Evolutionary conservation across 129 eudicot species (phyloP).

Genomic region (Escallonia herrerae): DNA sequence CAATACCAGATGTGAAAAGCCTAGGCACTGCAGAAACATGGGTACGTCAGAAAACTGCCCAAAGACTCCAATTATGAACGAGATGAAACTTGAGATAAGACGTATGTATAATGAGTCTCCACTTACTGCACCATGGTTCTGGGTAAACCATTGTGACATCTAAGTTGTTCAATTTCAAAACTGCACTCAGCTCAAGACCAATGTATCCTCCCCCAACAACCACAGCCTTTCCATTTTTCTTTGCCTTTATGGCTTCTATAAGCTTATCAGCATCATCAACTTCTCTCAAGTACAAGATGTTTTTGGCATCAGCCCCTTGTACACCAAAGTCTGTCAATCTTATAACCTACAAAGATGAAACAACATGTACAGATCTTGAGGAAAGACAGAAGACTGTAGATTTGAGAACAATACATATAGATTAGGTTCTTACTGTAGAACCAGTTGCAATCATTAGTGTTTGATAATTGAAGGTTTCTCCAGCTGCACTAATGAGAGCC

Average conservation of each 20-base stretch:
- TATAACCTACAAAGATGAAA: conserved; percentile 52
- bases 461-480: conserved; percentile 50
- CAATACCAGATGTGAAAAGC: conserved; percentile 84
- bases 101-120: conserved; percentile 13
- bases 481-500: conserved; percentile 57
- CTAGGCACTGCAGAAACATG: conserved; percentile 76
- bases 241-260: conserved; percentile 77
- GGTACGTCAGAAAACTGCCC: too few species aligned
- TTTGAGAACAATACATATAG: background rate
- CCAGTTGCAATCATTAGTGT: conserved; percentile 81
- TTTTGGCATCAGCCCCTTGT: conserved; percentile 94
- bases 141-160: conserved; percentile 97
- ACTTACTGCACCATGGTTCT: conserved; percentile 99
- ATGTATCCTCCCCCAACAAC: conserved; percentile 99
- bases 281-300: conserved; percentile 87
- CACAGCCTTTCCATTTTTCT: conserved; percentile 86
- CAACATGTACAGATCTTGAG: conserved; percentile 5
- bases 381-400: background rate
- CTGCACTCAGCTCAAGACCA: conserved; percentile 98
- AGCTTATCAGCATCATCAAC: conserved; percentile 92
- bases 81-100: background rate
- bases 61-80: background rate
- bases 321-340: conserved; percentile 83
- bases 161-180: conserved; percentile 55
- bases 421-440: conserved; percentile 61